Evolutionary conservation across 495 filamentous ascomycete genomes (phyloP), one percentile per base, ranked within the genome.

Genomic region (Neurospora tetraspora): DNA sequence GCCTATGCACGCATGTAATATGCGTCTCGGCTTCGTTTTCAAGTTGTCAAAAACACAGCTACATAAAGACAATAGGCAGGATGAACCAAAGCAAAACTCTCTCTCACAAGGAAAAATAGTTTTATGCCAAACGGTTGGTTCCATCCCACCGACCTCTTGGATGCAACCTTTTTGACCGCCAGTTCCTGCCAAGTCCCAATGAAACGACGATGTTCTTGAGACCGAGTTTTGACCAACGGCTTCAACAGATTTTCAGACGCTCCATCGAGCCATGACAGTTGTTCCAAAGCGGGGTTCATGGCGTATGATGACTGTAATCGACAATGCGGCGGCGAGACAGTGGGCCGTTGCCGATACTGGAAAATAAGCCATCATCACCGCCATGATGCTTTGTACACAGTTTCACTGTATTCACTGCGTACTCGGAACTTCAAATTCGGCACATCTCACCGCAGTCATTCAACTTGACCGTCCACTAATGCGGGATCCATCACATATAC

Each of bases 401-500:
- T 34, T 61, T 61, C 23, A 61, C 53, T 34, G 53, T 61, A 31
- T 18, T 61, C 27, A 61, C 23, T 61, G 53, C 53, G 12, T 61
- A 61, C 53, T 31, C 27, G 23, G 27, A 61, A 61, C 53, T 34
- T 34, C 53, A 61, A 18, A 61, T 7, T 61, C 53, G 23, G 53
- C 53, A 61, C 27, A 16, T 31, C 23, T 31, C 23, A 31, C 23
- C 47, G 47, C 23, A 61, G 4, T 1, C 47, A 61, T 61, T 59
- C 47, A 16, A 59, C 23, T 59, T 59, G 23, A 31, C 47, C 23
- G 20, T 31, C 10, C 76, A 72, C 77, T 77, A 78, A 77, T 77
- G 78, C 76, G 76, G 77, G 76, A 59, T 40, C 16, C 73, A 72
- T 75, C 74, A 75, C 76, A 59, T 6, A 27, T 59, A 23, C n/a